Percentiles rank a stretch among this genome's conserved stretches.
These are phyloP conservation scores for Cairneyella variabilis DNA, from an alignment of 495 filamentous ascomycete species.

Conservation along the genomic window DNA sequence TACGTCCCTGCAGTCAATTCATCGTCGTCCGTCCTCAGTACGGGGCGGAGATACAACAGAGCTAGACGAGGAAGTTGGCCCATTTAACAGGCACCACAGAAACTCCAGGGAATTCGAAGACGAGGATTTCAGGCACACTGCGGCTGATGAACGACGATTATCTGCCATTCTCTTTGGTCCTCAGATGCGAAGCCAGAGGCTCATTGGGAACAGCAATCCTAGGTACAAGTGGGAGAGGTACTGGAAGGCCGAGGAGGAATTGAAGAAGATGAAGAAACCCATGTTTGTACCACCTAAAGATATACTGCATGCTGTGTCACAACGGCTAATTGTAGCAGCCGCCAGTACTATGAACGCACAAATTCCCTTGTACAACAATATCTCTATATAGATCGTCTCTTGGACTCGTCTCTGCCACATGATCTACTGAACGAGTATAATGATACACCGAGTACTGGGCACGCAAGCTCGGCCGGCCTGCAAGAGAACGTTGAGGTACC, in stretches of 20 bases:
- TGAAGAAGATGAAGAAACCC: constrained; percentile 60
- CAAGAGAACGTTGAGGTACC: constrained; percentile 44
- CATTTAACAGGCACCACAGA: constrained; percentile 2
- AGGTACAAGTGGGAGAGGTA: constrained; percentile 72
- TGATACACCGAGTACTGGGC: constrained; percentile 34
- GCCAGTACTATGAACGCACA: constrained; percentile 78
- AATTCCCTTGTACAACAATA: constrained; percentile 85
- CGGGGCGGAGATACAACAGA: constrained; percentile 6
- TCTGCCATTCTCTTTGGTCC: constrained; percentile 56
- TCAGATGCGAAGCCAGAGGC: constrained; percentile 70
- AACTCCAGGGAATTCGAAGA: constrained; percentile 15
- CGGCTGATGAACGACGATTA: constrained; percentile 43
- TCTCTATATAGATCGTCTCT: constrained; percentile 83
- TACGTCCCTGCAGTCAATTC: constrained; percentile 13
- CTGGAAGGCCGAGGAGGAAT: constrained; percentile 64
- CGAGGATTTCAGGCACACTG: constrained; percentile 19
- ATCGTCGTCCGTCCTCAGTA: constrained; percentile 13
- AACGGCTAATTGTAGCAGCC: constrained; percentile 33
- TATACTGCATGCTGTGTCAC: not conserved
- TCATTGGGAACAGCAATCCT: constrained; percentile 75
- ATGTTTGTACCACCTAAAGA: constrained; percentile 38
- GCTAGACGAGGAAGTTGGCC: constrained; percentile 9
- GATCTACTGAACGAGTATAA: constrained; percentile 85
- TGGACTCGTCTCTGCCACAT: constrained; percentile 84
- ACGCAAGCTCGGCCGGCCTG: constrained; percentile 29